Conservation (phyloP, 1,284 basidiomycete species). For the Singerocomus rubriflavus region DNA sequence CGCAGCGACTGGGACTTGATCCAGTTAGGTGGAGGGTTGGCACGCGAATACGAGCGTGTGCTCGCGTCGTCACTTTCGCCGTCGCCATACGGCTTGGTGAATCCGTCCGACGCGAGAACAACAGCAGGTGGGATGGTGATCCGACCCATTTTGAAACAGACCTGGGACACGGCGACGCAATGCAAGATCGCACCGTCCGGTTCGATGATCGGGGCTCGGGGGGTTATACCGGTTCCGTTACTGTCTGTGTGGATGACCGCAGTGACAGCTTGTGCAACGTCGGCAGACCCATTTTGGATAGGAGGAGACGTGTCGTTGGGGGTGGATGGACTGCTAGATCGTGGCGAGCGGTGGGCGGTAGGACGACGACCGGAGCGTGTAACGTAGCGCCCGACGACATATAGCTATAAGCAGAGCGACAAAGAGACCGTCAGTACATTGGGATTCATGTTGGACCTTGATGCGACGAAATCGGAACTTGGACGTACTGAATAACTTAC, state of each 20-base stretch:
- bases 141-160: slow-evolving; percentile 74
- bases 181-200: slow-evolving; percentile 61
- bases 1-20: slow-evolving; percentile 39
- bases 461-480: background rate
- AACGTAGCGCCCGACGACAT: slow-evolving; percentile 33
- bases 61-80: background rate
- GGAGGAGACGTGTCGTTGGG: background rate
- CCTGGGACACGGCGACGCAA: slow-evolving; percentile 64
- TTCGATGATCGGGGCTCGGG: slow-evolving; percentile 37
- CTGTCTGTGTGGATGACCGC: slow-evolving; percentile 33
- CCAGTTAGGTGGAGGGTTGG: slow-evolving; percentile 57
- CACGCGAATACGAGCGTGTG: slow-evolving; percentile 36
- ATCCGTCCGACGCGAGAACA: slow-evolving; percentile 54
- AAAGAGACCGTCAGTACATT: background rate
- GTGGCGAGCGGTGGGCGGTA: background rate
- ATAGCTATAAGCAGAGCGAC: slow-evolving; percentile 21
- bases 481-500: slow-evolving; percentile 34
- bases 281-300: slow-evolving; percentile 10
- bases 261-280: slow-evolving; percentile 31
- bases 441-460: background rate
- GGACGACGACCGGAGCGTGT: slow-evolving; percentile 14
- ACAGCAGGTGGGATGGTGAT: slow-evolving; percentile 73
- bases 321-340: slow-evolving; percentile 8
- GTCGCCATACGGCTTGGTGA: slow-evolving; percentile 34
- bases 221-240: background rate